A percentile compares a stretch with the other conserved stretches of the same genome.
phyloP scores from a whole-genome alignment of 2,329 filamentous ascomycete genomes.

The Colletotrichum somersetense region DNA sequence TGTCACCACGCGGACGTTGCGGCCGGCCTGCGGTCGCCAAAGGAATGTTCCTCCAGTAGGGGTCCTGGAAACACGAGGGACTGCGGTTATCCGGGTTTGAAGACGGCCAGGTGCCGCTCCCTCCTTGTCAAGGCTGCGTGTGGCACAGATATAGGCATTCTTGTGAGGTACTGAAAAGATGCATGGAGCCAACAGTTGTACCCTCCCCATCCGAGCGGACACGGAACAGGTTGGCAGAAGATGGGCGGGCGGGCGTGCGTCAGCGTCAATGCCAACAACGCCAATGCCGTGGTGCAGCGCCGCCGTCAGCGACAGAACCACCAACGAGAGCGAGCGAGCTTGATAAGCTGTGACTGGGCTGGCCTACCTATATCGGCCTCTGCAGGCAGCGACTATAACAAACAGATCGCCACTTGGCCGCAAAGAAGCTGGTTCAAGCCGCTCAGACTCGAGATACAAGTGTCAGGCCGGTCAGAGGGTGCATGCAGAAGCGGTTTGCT shows the following conservation, averaged over 20 bases:
- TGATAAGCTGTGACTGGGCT: background rate
- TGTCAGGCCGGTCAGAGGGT: conserved; percentile 18
- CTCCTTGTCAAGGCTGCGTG: conserved; percentile 32
- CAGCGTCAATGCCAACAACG: background rate
- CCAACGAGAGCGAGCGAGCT: background rate
- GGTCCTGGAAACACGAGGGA: conserved; percentile 28
- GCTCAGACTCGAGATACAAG: conserved; percentile 10
- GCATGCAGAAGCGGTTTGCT: conserved; percentile 28
- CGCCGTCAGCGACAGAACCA: conserved; percentile 15
- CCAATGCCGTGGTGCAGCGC: conserved; percentile 19
- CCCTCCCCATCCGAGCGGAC: background rate
- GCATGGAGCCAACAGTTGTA: background rate
- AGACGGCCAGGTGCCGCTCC: conserved; percentile 30
- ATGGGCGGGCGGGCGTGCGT: conserved; percentile 10
- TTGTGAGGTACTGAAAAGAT: background rate
- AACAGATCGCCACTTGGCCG: conserved; percentile 7
- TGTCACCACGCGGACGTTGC: conserved; percentile 7
- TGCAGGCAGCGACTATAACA: background rate
- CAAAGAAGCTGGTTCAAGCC: conserved; percentile 3
- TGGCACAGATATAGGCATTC: conserved; percentile 3
- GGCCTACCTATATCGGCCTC: background rate
- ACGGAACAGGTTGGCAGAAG: conserved; percentile 7
- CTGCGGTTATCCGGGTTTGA: conserved; percentile 35
- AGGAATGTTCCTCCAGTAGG: conserved; percentile 31
- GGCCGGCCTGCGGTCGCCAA: background rate